Conservation (phyloP, 495 filamentous ascomycete genomes). For the Aspergillus panamensis region DNA sequence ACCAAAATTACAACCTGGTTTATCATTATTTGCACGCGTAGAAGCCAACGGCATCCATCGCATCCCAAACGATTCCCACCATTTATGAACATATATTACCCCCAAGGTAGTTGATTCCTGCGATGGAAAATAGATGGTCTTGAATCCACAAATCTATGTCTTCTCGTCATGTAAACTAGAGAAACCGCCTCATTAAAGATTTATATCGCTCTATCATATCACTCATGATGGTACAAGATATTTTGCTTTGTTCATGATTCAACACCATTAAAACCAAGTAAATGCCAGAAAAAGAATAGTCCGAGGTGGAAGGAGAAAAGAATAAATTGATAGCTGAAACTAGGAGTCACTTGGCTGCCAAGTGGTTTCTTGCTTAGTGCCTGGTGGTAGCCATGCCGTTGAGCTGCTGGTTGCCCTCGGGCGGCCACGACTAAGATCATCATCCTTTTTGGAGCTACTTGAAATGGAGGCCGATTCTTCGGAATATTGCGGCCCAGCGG, state of each 20-base stretch:
- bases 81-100: too few species aligned
- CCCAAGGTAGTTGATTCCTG: too few species aligned
- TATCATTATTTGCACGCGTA: too few species aligned
- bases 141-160: background rate
- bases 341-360: conserved; percentile 60
- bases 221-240: conserved; percentile 8
- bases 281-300: background rate
- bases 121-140: too few species aligned
- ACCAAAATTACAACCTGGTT: too few species aligned
- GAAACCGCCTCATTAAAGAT: background rate
- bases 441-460: conserved; percentile 57
- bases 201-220: background rate
- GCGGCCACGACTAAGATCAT: conserved; percentile 48
- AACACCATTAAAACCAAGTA: background rate
- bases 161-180: background rate
- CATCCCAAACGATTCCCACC: too few species aligned
- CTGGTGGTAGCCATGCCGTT: conserved; percentile 61
- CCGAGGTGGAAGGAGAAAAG: background rate
- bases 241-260: background rate
- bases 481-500: conserved; percentile 25
- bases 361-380: conserved; percentile 77
- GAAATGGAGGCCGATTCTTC: conserved; percentile 30
- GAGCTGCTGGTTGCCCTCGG: conserved; percentile 56
- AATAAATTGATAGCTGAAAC: conserved; percentile 16
- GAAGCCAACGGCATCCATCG: too few species aligned